Evolutionary conservation across 1,284 basidiomycete genomes (phyloP), one percentile per base, ranked within the genome.

Genomic region (Ganoderma sinense): DNA sequence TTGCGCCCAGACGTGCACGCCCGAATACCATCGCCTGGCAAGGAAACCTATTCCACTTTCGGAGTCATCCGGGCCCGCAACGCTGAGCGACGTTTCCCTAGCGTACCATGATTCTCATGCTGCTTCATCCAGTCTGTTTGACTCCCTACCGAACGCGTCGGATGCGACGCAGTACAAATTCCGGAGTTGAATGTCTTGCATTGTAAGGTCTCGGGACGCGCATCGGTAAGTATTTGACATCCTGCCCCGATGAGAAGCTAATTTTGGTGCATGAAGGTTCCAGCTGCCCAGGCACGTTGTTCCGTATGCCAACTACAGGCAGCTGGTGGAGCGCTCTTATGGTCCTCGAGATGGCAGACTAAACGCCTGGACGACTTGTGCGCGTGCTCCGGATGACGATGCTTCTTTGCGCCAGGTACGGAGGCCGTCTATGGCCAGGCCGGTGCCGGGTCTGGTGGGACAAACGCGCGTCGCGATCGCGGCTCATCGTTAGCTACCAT

Each of bases 401-500:
- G 29, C n/a, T 13, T 33, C 56, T 23, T 59, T 39, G 18, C 10
- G 31, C 56, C 33, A 39, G 16, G 13, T 39, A 16, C 33, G 11
- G 20, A 13, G 11, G 16, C 31, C n/a, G 20, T 39, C 33, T 39
- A 23, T 20, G 33, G 51, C 1, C 14, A 39, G 26, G 33, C 31
- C 31, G 26, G 20, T 39, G 43, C 26, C 45, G n/a, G 20, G 45
- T 36, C 48, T 14, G 45, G 45, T n/a, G n/a, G 48, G 23, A 53
- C 62, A 31, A 36, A 39, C 33, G 8, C 20, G 18, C 23, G 48
- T 41, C 39, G 59, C 48, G 39, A 39, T 41, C 39, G 59, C 48
- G 39, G n/a, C 45, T 67, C 65, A 31, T 62, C 60, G 39, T 62
- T 55, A n/a, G 43, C 53, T 67, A 55, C 60, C 65, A 43, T 41